Percentiles rank a stretch among this genome's conserved stretches.
Evolutionary conservation across 2,329 filamentous ascomycete genomes (phyloP).

Genomic region (Penicillium sp.): DNA sequence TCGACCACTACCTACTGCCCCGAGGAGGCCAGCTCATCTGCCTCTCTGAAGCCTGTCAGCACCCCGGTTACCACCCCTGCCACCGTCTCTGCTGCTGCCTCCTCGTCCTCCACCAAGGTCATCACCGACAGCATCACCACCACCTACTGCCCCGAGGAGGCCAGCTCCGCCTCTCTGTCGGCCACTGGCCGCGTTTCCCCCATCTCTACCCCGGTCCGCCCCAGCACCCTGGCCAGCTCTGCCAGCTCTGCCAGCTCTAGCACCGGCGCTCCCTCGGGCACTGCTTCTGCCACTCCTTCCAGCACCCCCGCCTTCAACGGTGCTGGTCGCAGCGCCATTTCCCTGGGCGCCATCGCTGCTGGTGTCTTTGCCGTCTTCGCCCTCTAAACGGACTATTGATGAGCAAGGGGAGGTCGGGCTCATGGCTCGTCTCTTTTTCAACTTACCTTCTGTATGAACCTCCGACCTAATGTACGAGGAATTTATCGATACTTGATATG

Average conservation of each 20-base stretch:
- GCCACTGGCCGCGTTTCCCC: slow-evolving; percentile 1
- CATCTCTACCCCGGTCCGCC: neutral
- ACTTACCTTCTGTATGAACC: slow-evolving; percentile 11
- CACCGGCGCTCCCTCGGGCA: slow-evolving; percentile 6
- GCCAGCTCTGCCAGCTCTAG: slow-evolving; percentile 1
- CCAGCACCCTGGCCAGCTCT: slow-evolving; percentile 9
- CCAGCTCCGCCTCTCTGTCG: no score
- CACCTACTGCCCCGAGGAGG: no score
- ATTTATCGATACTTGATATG: slow-evolving; percentile 10
- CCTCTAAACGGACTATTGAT: slow-evolving; percentile 25
- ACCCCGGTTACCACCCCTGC: no score
- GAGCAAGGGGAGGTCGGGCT: neutral
- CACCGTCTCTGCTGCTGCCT: slow-evolving; percentile 6
- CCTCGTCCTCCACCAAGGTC: no score
- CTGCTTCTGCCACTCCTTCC: slow-evolving; percentile 9
- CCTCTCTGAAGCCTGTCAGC: no score
- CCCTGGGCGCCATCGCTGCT: slow-evolving; percentile 33
- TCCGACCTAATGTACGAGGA: slow-evolving; percentile 7
- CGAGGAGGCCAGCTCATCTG: neutral
- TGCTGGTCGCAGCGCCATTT: slow-evolving; percentile 33
- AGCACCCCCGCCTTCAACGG: slow-evolving; percentile 27
- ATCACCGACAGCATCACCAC: no score
- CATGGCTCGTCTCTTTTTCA: neutral
- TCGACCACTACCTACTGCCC: slow-evolving; percentile 19
- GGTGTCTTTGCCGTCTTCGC: slow-evolving; percentile 34